Evolutionary conservation across 768 basidiomycete genomes (phyloP), one percentile per base, ranked within the genome.

Genomic region (Amanita rubescens): DNA sequence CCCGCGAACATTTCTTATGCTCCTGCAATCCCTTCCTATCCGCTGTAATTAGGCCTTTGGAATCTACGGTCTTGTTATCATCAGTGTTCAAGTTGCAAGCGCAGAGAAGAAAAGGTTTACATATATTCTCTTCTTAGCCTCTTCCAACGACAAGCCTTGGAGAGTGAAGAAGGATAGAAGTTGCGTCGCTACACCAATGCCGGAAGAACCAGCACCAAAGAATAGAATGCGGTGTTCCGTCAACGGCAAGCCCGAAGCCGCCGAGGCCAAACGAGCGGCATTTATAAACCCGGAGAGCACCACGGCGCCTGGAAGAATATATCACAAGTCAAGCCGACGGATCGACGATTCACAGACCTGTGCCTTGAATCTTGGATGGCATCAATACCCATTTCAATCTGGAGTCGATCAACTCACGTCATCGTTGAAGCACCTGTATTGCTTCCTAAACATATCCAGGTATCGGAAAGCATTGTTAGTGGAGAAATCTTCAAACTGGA

Each of bases 181-280:
- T 63, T 94, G 90, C 68, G 82, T 83, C 41, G 87, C 92, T 35
- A 95, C 93, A 51, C 92, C 93, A 49, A 94, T 86, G 42, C 91
- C 92, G 7, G 89, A 87, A 10, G 84, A 87, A 0, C 93, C 93
- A 1, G 92, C 90, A n/a, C 93, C 93, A 48, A 89, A 84, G 76
- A 95, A 94, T 48, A 94, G 74, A 60, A 94, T 87, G 42, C 80
- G 79, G 60, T 94, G 92, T 45, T 89, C 86, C 24, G 74, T 68
- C 44, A 90, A 70, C 10, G 85, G 73, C 45, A 53, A 74, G 67
- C 75, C 66, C 74, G 79, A 65, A 63, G 79, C 66, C 70, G 70
- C 71, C 43, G 78, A 78, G 11, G 82, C 72, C 33, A 86, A 70
- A 52, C 76, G 76, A 0, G 85, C 85, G 19, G 88, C 86, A 55